These are phyloP conservation scores for Trametes cubensis DNA, from an alignment of 768 basidiomycete genomes.

Conservation along the genomic window DNA sequence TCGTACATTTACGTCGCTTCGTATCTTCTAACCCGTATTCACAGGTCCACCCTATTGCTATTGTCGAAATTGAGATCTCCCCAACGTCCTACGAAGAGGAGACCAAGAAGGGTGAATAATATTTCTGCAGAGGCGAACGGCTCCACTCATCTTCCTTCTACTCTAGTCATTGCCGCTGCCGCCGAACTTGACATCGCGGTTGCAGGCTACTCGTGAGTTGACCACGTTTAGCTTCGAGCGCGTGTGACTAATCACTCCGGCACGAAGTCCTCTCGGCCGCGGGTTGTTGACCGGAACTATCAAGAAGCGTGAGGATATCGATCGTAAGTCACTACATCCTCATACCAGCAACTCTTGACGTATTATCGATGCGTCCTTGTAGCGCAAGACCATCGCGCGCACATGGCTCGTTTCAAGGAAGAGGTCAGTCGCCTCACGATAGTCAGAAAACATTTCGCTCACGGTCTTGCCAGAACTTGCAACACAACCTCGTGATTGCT, in stretches of 20 bases:
- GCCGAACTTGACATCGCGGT: slow-evolving; percentile 59
- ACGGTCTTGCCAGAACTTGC: background rate
- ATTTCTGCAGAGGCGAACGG: background rate
- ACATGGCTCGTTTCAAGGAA: slow-evolving; percentile 10
- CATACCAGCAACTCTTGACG: slow-evolving; percentile 10
- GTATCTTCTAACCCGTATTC: background rate
- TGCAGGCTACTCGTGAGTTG: slow-evolving; percentile 56
- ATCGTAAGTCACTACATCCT: slow-evolving; percentile 21
- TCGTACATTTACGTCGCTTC: too few species aligned
- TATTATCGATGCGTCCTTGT: slow-evolving; percentile 31
- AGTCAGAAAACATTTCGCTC: too few species aligned
- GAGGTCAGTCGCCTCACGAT: slow-evolving; percentile 9
- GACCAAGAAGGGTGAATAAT: slow-evolving; percentile 42
- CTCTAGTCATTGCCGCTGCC: slow-evolving; percentile 58
- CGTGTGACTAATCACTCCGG: background rate
- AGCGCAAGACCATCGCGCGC: slow-evolving; percentile 9
- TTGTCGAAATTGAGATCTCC: slow-evolving; percentile 69
- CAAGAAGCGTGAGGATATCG: slow-evolving; percentile 39
- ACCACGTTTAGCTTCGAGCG: background rate
- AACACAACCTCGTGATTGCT: slow-evolving; percentile 44
- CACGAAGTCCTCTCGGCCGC: slow-evolving; percentile 52
- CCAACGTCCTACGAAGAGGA: slow-evolving; percentile 57
- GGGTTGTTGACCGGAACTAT: slow-evolving; percentile 56
- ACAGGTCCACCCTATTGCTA: slow-evolving; percentile 50
- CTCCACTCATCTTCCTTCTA: slow-evolving; percentile 4